Evolutionary conservation across 306 rosid genomes (phyloP).

Genomic region (Pterocarpus macrocarpus): DNA sequence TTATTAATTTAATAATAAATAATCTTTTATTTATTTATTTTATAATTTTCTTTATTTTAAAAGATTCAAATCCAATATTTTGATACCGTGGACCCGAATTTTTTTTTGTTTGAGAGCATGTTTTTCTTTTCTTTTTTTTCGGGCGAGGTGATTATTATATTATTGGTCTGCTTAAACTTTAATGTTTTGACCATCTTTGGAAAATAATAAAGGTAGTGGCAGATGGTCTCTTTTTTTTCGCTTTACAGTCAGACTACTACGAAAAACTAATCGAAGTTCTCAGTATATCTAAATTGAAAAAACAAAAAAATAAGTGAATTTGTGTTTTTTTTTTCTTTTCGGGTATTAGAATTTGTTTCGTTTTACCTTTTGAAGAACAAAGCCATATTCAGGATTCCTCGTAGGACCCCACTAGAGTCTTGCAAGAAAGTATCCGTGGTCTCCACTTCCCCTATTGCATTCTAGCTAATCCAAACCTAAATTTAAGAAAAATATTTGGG

Average conservation of each 20-base stretch:
- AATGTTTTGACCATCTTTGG: constrained; percentile 42
- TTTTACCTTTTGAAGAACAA: constrained; percentile 16
- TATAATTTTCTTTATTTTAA: no score
- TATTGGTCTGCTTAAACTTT: constrained; percentile 1
- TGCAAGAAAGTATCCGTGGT: no score
- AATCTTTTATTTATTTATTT: no score
- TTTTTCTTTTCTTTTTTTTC: no score
- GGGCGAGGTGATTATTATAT: no score
- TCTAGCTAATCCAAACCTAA: no score
- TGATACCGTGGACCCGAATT: no score
- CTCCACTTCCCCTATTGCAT: no score
- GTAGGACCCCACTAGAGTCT: background rate
- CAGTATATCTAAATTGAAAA: background rate
- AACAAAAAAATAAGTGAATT: background rate
- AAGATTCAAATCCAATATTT: no score
- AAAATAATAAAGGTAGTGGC: constrained; percentile 30
- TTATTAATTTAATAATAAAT: no score
- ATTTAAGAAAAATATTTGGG: no score
- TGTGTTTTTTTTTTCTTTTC: background rate
- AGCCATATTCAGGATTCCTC: background rate
- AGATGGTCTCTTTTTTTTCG: constrained; percentile 5
- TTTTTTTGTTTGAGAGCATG: no score
- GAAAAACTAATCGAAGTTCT: background rate
- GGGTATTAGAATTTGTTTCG: background rate
- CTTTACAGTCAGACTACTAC: constrained; percentile 24